Percentiles rank a stretch among this genome's conserved stretches.
Evolutionary conservation across 345 rosid genomes (phyloP).

Genomic region (Durio zibethinus): DNA sequence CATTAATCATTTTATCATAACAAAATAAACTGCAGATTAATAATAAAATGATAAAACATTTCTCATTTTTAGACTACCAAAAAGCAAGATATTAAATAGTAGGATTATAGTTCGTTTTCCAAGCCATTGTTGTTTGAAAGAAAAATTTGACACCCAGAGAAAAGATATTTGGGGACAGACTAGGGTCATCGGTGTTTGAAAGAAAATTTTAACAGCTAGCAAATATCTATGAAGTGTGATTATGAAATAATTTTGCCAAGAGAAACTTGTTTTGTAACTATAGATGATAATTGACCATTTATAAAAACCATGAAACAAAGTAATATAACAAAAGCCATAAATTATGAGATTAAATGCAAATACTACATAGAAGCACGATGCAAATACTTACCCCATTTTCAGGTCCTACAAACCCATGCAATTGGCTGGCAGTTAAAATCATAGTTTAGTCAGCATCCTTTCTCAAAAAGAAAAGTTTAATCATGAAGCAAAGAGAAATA

Average conservation of each 20-base stretch:
- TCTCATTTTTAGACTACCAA: background rate
- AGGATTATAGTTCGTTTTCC: background rate
- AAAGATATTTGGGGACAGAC: background rate
- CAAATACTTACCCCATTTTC: constrained; percentile 73
- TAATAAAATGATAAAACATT: background rate
- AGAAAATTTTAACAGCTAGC: background rate
- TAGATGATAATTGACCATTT: background rate
- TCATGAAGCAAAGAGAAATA: constrained; percentile 15
- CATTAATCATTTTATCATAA: background rate
- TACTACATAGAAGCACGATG: background rate
- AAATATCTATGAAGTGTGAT: background rate
- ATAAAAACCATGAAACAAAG: background rate
- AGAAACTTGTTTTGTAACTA: background rate
- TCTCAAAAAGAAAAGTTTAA: constrained; percentile 13
- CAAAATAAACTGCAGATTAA: background rate
- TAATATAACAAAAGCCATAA: background rate
- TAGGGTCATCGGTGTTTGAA: background rate
- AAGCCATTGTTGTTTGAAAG: background rate
- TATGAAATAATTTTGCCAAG: background rate
- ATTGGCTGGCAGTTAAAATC: constrained; percentile 39
- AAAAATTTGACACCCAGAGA: background rate
- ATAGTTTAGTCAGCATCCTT: constrained; percentile 33
- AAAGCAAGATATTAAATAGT: background rate
- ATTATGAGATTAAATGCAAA: background rate
- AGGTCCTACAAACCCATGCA: constrained; percentile 85